Percentiles rank a stretch among this genome's conserved stretches.
Evolutionary conservation across 2,329 filamentous ascomycete genomes (phyloP).

Genomic region (Fusarium sulawesiense): DNA sequence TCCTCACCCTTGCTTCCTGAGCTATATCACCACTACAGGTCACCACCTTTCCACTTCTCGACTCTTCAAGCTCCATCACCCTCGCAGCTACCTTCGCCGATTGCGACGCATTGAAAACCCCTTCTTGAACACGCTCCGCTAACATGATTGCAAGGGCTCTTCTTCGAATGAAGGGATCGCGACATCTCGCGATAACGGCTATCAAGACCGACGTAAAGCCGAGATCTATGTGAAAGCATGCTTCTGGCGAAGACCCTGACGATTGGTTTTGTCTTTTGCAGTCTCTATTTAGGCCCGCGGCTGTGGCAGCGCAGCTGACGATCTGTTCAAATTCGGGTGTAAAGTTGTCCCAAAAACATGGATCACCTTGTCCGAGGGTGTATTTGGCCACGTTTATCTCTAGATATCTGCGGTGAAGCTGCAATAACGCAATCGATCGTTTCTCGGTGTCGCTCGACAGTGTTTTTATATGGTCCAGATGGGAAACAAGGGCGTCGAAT

Average conservation of each 20-base stretch:
- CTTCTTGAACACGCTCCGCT: constrained; percentile 19
- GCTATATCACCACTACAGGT: constrained; percentile 15
- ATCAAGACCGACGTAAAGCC: constrained; percentile 21
- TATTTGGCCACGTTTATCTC: constrained; percentile 28
- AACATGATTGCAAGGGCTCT: constrained; percentile 20
- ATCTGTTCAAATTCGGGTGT: constrained; percentile 12
- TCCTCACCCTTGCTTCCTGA: neutral
- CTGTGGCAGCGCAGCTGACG: neutral
- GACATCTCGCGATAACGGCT: constrained; percentile 22
- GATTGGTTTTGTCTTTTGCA: neutral
- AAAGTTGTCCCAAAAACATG: constrained; percentile 32
- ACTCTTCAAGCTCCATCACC: constrained; percentile 28
- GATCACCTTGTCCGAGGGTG: constrained; percentile 9
- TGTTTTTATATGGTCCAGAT: neutral
- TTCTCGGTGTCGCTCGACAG: neutral
- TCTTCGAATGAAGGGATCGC: constrained; percentile 15
- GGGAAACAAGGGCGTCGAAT: constrained; percentile 3
- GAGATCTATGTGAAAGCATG: constrained; percentile 27
- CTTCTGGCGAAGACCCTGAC: neutral
- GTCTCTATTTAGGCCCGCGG: neutral
- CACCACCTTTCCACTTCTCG: constrained; percentile 3
- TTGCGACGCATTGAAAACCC: constrained; percentile 7
- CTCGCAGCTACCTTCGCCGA: constrained; percentile 19
- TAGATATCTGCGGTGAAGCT: constrained; percentile 19
- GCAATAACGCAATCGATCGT: constrained; percentile 16